A percentile compares a stretch with the other conserved stretches of the same genome.
Conservation (phyloP, 1,284 basidiomycete species). For the Chalciporus sp. region DNA sequence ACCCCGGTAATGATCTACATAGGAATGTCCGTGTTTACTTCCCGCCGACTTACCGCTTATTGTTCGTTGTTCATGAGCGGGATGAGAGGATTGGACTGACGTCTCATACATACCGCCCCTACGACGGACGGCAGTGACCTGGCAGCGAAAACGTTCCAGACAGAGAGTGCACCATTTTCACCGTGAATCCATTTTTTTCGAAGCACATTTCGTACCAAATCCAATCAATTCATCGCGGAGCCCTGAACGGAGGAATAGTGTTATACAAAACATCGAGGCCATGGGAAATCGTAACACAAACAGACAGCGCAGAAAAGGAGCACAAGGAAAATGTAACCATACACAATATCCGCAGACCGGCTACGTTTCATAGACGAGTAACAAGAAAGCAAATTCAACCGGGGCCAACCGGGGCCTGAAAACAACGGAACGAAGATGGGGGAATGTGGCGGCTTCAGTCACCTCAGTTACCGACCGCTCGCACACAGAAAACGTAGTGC, state of each 20-base stretch:
- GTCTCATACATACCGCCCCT: too few species aligned
- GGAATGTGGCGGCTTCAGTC: neutral
- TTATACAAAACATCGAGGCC: neutral
- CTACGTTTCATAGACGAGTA: conserved; percentile 4
- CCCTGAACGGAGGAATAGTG: neutral
- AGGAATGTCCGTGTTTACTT: too few species aligned
- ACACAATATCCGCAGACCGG: conserved; percentile 12
- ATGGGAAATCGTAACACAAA: neutral
- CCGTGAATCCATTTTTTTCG: neutral
- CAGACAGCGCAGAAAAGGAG: neutral
- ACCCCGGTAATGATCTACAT: neutral
- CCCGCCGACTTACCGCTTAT: too few species aligned
- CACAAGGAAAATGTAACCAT: neutral
- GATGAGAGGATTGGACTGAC: too few species aligned
- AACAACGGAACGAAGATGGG: neutral
- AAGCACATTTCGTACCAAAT: neutral
- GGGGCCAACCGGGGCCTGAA: neutral
- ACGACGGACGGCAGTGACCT: too few species aligned
- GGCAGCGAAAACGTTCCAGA: too few species aligned
- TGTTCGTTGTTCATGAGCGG: too few species aligned
- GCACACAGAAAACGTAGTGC: conserved; percentile 17
- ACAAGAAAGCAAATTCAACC: neutral
- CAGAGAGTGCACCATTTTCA: neutral
- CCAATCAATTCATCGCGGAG: conserved; percentile 7
- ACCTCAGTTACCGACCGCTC: conserved; percentile 1